phyloP scores from a whole-genome alignment of 371 early-diverging fungal genomes.

The Lichtheimia corymbifera region DNA sequence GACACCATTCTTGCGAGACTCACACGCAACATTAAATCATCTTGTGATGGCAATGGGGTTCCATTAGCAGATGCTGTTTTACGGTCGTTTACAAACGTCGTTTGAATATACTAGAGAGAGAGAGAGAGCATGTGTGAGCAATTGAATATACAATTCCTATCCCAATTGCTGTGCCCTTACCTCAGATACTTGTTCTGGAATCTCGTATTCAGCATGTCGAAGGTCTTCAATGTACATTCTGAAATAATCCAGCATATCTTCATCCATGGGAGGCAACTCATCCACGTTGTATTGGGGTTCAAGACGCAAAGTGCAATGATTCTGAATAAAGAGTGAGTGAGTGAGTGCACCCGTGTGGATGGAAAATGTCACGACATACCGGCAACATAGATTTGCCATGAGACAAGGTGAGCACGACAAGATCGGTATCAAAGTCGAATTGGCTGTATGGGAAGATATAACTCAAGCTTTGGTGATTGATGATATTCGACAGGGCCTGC shows the following conservation, averaged over 20 bases:
- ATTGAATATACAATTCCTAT: too few species aligned
- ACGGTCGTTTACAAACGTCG: constrained; percentile 53
- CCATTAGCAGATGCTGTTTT: constrained; percentile 44
- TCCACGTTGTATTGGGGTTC: constrained; percentile 16
- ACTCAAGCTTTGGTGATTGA: constrained; percentile 53
- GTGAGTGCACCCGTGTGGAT: constrained; percentile 5
- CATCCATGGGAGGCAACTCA: constrained; percentile 13
- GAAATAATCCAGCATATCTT: constrained; percentile 41
- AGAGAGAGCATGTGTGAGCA: neutral
- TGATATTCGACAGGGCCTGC: constrained; percentile 54
- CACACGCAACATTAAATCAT: constrained; percentile 50
- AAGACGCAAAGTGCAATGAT: constrained; percentile 51
- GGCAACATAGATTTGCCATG: constrained; percentile 59
- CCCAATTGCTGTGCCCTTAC: constrained; percentile 23
- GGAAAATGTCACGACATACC: constrained; percentile 34
- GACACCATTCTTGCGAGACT: constrained; percentile 36
- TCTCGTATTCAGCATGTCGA: constrained; percentile 45
- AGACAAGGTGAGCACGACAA: constrained; percentile 54
- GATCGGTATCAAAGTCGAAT: constrained; percentile 63
- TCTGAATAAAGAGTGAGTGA: constrained; percentile 17
- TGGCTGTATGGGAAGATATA: constrained; percentile 65
- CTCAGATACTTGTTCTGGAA: constrained; percentile 58
- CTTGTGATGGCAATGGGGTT: constrained; percentile 34
- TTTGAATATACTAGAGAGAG: constrained; percentile 53
- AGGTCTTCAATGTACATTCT: constrained; percentile 53